Base-by-base conservation (phyloP, 2,329 filamentous ascomycete genomes). In the Orbilia quercus region DNA sequence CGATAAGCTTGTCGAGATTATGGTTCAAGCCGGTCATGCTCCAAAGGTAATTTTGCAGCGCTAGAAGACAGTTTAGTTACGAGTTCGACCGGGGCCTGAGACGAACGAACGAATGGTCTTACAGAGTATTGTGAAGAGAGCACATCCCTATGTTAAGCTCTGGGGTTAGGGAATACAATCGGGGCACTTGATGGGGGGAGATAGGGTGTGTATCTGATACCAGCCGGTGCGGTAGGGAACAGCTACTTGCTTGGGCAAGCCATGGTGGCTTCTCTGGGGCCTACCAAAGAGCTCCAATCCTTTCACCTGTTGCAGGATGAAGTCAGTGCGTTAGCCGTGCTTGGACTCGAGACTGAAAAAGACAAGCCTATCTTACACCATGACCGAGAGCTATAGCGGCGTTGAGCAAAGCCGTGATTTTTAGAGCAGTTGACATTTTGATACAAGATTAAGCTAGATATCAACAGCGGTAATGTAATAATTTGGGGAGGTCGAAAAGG, bases 191-290 rank as follows among this genome's bases (percentile, higher is more conserved):
- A 31, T 31, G 28, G 28, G 28, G 9, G 4, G 9, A 9, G 9
- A 31, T 31, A 31, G 9, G 4, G 7, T 34, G 28, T 47, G 12
- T 48, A 50, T 48, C 48, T 70, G 65, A 47, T 40, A 70, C 65
- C 55, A 70, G 16, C 65, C 55, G 3, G 47, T 70, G 25, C 45
- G 65, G 50, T 63, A 71, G 42, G 50, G 66, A 44, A 63, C 42
- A 28, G 50, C 31, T 1, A 34, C 25, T 18, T 14, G 42, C 53
- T 63, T 71, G 23, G 66, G 66, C 9, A 71, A 22, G 14, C 28
- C 36, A 12, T 45, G 48, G 14, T 51, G 58, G 22, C 51, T 50
- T 48, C 31, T 36, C 42, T 71, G 42, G 20, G 34, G 22, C 11
- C 9, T 2, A 7, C 31, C 66, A 45, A 64, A 64, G 28, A 71